phyloP scores from a whole-genome alignment of 129 eudicot genomes.

The Helichrysum umbraculigerum region DNA sequence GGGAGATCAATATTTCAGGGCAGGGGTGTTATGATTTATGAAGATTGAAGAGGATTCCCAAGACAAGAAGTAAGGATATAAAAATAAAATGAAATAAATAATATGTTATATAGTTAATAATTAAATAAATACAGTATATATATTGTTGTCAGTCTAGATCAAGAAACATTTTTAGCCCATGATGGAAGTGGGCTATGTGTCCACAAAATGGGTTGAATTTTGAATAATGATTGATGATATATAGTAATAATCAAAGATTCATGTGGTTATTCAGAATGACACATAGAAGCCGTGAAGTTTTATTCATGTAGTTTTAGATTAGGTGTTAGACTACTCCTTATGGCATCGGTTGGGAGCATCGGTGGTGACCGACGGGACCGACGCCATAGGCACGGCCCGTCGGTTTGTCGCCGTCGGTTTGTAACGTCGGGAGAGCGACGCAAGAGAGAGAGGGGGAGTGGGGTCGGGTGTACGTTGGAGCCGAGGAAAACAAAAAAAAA shows the following conservation, averaged over 20 bases:
- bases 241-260: not conserved
- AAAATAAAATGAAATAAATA: no score
- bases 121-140: no score
- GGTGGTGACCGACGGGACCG: no score
- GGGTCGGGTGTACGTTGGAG: no score
- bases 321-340: no score
- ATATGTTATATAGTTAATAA: not conserved
- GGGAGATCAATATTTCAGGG: conserved; percentile 1
- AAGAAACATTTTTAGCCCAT: conserved; percentile 30
- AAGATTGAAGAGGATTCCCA: not conserved
- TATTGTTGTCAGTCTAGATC: conserved; percentile 22
- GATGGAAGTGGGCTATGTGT: conserved; percentile 30
- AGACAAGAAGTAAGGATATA: not conserved
- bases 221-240: not conserved
- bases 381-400: no score
- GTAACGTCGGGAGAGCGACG: no score
- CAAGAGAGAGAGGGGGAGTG: no score
- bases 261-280: not conserved
- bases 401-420: no score
- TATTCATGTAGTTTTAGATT: no score
- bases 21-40: conserved; percentile 6
- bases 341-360: no score
- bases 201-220: not conserved
- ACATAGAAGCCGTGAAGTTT: not conserved
- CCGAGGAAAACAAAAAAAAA: no score